Base-by-base conservation (phyloP, 495 filamentous ascomycete species). In the Tuber brumale region DNA sequence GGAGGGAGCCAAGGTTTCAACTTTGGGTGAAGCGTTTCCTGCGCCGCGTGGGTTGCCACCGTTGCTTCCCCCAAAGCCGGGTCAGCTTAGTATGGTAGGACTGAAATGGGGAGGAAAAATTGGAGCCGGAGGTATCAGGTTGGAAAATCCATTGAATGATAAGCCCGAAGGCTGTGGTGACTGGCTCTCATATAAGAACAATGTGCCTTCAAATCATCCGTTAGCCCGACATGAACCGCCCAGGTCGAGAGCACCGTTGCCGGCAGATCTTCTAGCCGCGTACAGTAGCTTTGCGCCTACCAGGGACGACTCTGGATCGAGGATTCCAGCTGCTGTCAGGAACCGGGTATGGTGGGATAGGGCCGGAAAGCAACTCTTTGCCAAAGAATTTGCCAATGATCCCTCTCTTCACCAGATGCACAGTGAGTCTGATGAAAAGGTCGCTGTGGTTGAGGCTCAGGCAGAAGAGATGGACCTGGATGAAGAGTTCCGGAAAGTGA, bases 221-320 rank as follows among this genome's bases (percentile, higher is more conserved):
- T 46, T 73, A 4, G 44, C 74, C 16, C 75, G 81, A n/a, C 72
- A 69, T 0, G 81, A 82, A 76, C 81, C 78, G 18, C 76, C 79
- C 35, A 71, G 76, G 35, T 72, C 76, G 9, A 81, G 81, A 2
- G 81, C 80, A 57, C 81, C 78, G 3, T 57, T 83, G 8, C 76
- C 81, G 0, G 78, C 81, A 23, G 75, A 82, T 70, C 81, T 83
- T 76, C 79, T 83, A 57, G 77, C 51, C 73, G 90, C 89, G 10
- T 93, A 90, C 77, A 92, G 91, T 7, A 91, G 90, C 74, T 93
- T 93, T 85, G 91, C 90, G 12, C 91, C 91, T 4, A 87, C 86
- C n/a, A 86, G 86, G 70, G 91, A 93, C 76, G 90, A 91, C 79
- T 85, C 88, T 9, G 85, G 85, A 6, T 86, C 91, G 1, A 84